Percentiles rank a stretch among this genome's conserved stretches.
Evolutionary conservation across 495 filamentous ascomycete genomes (phyloP).

Genomic region (Melanomma pulvis-pyrius): DNA sequence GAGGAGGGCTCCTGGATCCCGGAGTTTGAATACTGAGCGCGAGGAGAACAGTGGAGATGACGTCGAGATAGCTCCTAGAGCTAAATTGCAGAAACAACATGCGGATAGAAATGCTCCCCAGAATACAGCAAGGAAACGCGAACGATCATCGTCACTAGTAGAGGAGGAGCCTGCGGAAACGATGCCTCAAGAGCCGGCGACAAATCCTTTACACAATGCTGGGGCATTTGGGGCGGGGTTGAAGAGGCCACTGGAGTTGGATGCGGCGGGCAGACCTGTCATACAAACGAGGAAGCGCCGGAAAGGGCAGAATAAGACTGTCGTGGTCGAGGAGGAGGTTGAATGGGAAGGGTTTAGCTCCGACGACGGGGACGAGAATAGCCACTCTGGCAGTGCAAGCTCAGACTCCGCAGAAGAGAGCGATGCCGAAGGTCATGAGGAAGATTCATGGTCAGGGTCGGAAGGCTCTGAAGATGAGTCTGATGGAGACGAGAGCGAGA

Average conservation of each 20-base stretch:
- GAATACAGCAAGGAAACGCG: conserved; percentile 3
- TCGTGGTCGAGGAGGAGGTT: conserved; percentile 45
- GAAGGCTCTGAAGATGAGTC: conserved; percentile 33
- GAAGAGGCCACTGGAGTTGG: conserved; percentile 81
- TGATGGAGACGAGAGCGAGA: conserved; percentile 47
- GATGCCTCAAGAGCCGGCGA: conserved; percentile 27
- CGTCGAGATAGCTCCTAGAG: background rate
- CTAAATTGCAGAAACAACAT: background rate
- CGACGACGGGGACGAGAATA: conserved; percentile 17
- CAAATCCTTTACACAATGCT: background rate
- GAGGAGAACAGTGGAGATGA: conserved; percentile 28
- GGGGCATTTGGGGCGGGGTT: conserved; percentile 71
- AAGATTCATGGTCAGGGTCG: conserved; percentile 10
- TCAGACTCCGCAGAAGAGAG: background rate
- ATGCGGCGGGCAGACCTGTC: conserved; percentile 74
- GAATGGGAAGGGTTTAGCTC: conserved; percentile 64
- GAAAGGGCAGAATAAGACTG: conserved; percentile 28
- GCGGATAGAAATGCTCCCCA: background rate
- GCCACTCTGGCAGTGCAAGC: background rate
- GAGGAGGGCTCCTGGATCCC: conserved; percentile 36
- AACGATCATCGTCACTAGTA: background rate
- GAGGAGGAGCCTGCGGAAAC: conserved; percentile 25
- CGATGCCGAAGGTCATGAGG: conserved; percentile 15
- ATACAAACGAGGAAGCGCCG: conserved; percentile 63
- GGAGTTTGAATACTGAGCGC: conserved; percentile 42